Evolutionary conservation across 352 stramenopile genomes (phyloP).

Genomic region (Thalassiosira livingstoniorum): DNA sequence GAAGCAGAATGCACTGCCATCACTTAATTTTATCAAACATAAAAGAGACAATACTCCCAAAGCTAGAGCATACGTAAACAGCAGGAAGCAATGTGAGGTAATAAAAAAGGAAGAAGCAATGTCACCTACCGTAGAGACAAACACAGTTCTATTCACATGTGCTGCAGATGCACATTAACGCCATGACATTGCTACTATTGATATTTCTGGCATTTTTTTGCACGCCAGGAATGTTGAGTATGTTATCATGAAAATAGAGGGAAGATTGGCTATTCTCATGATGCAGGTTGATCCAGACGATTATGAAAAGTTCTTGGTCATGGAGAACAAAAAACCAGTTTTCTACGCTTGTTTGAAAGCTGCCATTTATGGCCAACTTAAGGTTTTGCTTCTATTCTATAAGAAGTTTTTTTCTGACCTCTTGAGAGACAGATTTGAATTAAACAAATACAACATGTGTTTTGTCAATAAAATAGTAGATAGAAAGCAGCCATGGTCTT

Average conservation of each 20-base stretch:
- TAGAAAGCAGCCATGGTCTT: not conserved
- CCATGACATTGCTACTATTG: not conserved
- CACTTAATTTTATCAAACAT: no score
- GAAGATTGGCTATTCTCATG: no score
- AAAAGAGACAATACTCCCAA: no score
- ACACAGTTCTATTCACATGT: no score
- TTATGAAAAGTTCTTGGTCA: no score
- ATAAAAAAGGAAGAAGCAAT: not conserved
- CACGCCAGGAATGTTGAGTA: not conserved
- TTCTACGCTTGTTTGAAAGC: no score
- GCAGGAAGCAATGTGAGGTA: not conserved
- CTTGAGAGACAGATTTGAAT: not conserved
- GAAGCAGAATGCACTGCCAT: not conserved
- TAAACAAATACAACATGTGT: not conserved
- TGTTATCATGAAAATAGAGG: not conserved
- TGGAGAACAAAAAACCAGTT: no score
- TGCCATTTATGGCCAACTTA: no score
- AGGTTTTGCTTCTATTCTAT: not conserved
- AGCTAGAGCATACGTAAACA: not conserved
- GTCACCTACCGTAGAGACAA: not conserved
- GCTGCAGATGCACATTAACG: not conserved
- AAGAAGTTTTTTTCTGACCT: not conserved
- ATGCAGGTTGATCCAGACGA: no score
- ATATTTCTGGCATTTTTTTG: not conserved
- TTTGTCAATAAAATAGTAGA: conserved; percentile 9